Conservation (phyloP, 495 filamentous ascomycete genomes). For the Penicillium nucicola region DNA sequence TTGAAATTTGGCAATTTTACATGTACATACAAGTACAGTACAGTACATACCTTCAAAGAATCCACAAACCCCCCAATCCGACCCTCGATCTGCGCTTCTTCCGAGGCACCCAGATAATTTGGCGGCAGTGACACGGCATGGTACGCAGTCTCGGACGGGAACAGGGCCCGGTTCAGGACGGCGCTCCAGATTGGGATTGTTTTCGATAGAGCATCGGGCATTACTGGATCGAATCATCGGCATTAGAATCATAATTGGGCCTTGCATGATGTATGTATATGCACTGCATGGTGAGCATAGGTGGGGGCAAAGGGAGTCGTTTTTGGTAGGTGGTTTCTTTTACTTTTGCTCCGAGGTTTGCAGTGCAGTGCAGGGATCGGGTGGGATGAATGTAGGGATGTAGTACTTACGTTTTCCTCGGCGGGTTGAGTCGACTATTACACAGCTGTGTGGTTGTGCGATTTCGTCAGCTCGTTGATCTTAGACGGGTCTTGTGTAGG, state of each 20-base stretch:
- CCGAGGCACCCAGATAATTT: conserved; percentile 64
- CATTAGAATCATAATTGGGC: too few species aligned
- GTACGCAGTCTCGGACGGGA: conserved; percentile 50
- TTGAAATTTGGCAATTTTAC: too few species aligned
- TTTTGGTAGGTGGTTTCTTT: not conserved
- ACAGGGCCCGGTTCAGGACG: conserved; percentile 77
- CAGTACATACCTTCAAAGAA: conserved; percentile 49
- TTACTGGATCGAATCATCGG: conserved; percentile 43
- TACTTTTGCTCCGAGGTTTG: too few species aligned
- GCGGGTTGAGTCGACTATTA: conserved; percentile 94
- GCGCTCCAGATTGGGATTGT: conserved; percentile 92
- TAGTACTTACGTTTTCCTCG: conserved; percentile 73
- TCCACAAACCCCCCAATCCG: conserved; percentile 64
- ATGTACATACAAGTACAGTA: not conserved
- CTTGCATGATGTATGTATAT: too few species aligned
- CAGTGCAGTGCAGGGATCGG: not conserved
- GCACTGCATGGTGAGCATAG: conserved; percentile 1
- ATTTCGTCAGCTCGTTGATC: conserved; percentile 1
- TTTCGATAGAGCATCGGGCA: conserved; percentile 91
- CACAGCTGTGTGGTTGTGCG: conserved; percentile 54
- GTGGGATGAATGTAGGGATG: not conserved
- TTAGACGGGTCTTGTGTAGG: not conserved
- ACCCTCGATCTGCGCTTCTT: conserved; percentile 73
- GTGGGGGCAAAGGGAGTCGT: not conserved
- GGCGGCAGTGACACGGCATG: conserved; percentile 63